Evolutionary conservation across 345 rosid species (phyloP).

Genomic region (Chamaenerion angustifolium): DNA sequence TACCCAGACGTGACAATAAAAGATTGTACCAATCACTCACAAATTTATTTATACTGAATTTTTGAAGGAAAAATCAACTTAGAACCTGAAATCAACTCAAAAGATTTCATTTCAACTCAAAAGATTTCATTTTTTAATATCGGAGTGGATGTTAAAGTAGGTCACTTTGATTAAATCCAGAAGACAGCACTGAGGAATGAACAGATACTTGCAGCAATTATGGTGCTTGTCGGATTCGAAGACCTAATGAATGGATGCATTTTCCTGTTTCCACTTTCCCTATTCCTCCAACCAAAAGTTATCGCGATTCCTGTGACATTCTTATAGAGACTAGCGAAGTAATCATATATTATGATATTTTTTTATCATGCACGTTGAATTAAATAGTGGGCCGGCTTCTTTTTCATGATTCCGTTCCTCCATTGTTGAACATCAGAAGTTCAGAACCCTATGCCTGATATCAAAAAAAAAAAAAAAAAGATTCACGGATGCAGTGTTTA

Average conservation of each 20-base stretch:
- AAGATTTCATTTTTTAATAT: no score
- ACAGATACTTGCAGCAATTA: background rate
- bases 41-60: no score
- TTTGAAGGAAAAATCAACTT: no score
- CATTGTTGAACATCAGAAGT: background rate
- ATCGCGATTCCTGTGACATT: background rate
- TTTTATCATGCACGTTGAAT: no score
- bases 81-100: no score
- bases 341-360: no score
- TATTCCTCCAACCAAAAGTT: background rate
- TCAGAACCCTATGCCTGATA: background rate
- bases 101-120: no score
- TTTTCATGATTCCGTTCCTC: background rate
- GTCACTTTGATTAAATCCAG: no score
- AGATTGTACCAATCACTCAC: no score
- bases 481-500: constrained; percentile 1
- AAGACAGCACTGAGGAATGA: no score
- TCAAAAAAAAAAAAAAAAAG: background rate
- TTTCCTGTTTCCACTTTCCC: no score
- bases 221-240: background rate
- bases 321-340: background rate
- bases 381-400: background rate
- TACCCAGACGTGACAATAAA: constrained; percentile 1
- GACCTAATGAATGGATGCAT: background rate
- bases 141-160: no score